A percentile compares a stretch with the other conserved stretches of the same genome.
These are phyloP conservation scores for Ramularia endophylla DNA, from an alignment of 2,329 filamentous ascomycete species.

Conservation along the genomic window DNA sequence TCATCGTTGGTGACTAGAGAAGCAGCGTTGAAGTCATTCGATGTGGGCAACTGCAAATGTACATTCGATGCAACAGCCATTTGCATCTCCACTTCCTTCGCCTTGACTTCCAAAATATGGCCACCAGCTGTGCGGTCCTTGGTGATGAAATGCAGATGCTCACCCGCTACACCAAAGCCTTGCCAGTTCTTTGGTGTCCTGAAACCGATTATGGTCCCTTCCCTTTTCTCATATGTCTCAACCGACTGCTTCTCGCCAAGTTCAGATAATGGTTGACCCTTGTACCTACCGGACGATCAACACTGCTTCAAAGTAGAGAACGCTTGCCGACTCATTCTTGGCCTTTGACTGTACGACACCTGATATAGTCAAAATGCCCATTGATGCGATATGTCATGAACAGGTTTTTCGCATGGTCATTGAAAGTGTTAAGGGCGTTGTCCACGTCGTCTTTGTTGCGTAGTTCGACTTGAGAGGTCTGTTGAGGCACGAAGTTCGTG, in stretches of 20 bases:
- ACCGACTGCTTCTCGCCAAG: conserved; percentile 37
- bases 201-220: conserved; percentile 40
- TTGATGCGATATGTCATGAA: conserved; percentile 32
- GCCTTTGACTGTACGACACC: conserved; percentile 29
- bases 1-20: conserved; percentile 30
- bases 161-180: conserved; percentile 37
- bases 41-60: conserved; percentile 36
- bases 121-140: conserved; percentile 34
- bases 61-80: conserved; percentile 35
- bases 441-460: conserved; percentile 25
- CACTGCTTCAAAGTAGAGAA: neutral
- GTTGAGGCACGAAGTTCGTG: conserved; percentile 28
- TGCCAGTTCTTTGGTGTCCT: conserved; percentile 36
- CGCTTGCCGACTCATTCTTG: conserved; percentile 17
- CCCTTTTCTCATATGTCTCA: conserved; percentile 31
- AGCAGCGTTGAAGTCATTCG: conserved; percentile 35
- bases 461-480: conserved; percentile 20
- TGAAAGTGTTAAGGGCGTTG: conserved; percentile 21
- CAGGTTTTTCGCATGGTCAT: conserved; percentile 25
- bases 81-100: conserved; percentile 30
- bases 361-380: conserved; percentile 26
- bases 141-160: conserved; percentile 39
- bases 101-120: conserved; percentile 36
- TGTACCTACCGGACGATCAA: conserved; percentile 14
- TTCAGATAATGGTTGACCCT: conserved; percentile 29